These are phyloP conservation scores for Arthroderma sp. DNA, from an alignment of 2,329 filamentous ascomycete species.

Conservation along the genomic window DNA sequence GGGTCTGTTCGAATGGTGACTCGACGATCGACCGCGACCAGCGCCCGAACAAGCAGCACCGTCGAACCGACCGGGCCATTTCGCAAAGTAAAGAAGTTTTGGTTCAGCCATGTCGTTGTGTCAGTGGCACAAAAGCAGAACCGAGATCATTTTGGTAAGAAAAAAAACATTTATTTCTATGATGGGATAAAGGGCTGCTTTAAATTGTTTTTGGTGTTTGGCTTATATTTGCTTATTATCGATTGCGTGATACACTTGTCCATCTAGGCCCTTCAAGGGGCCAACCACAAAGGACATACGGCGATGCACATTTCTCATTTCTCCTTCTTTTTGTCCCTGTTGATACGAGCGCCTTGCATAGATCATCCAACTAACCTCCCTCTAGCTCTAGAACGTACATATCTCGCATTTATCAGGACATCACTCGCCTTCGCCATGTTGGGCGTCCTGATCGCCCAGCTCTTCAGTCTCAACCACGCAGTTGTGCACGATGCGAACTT, in stretches of 20 bases:
- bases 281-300: neutral
- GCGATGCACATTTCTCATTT: neutral
- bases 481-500: conserved; percentile 31
- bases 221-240: too few species aligned
- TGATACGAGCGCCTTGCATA: neutral
- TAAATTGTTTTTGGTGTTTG: too few species aligned
- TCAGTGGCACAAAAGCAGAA: conserved; percentile 28
- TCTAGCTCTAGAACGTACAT: conserved; percentile 60
- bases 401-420: conserved; percentile 59
- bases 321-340: neutral
- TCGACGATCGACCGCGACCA: conserved; percentile 6
- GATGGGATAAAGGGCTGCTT: too few species aligned
- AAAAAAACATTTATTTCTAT: too few species aligned
- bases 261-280: too few species aligned
- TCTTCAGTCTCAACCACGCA: conserved; percentile 48
- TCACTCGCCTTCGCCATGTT: conserved; percentile 55
- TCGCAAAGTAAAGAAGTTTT: conserved; percentile 66
- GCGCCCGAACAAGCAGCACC: conserved; percentile 4
- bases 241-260: too few species aligned
- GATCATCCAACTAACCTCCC: neutral
- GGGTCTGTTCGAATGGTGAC: conserved; percentile 9
- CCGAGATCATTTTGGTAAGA: conserved; percentile 29
- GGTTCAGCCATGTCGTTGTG: conserved; percentile 44
- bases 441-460: conserved; percentile 52
- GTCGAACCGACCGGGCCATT: conserved; percentile 33